A percentile compares a stretch with the other conserved stretches of the same genome.
phyloP scores from a whole-genome alignment of 306 rosid genomes.

The Rubus parviflorus region DNA sequence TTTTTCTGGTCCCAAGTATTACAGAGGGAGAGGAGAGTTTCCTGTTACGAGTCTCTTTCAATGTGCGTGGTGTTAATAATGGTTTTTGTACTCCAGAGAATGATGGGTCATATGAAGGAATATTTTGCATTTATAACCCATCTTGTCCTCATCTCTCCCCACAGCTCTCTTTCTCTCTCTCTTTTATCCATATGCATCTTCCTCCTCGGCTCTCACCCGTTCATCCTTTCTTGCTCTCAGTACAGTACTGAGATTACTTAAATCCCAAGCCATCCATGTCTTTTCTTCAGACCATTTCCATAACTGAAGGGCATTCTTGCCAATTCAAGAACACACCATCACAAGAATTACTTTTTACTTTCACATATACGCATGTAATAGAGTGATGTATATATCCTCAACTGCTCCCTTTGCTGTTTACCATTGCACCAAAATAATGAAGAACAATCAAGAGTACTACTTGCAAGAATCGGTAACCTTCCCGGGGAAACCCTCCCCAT shows the following conservation, averaged over 20 bases:
- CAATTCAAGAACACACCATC: neutral
- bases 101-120: conserved; percentile 34
- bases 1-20: conserved; percentile 7
- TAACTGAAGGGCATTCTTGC: neutral
- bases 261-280: conserved; percentile 4
- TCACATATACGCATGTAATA: neutral
- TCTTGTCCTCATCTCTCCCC: conserved; percentile 38
- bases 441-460: conserved; percentile 30
- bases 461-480: conserved; percentile 32
- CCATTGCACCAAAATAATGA: conserved; percentile 19
- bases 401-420: neutral
- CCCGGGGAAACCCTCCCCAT: conserved; percentile 50
- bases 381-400: neutral
- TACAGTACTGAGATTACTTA: neutral
- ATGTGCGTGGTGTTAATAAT: conserved; percentile 32
- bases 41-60: conserved; percentile 44
- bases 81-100: conserved; percentile 37
- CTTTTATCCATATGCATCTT: conserved; percentile 7
- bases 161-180: neutral
- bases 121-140: conserved; percentile 41
- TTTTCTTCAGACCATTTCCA: neutral
- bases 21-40: neutral
- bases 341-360: neutral
- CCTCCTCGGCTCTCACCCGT: conserved; percentile 16
- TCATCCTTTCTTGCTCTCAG: neutral